These are phyloP conservation scores for Sporobolomyces pararoseus DNA, from an alignment of 768 basidiomycete genomes.

Conservation along the genomic window DNA sequence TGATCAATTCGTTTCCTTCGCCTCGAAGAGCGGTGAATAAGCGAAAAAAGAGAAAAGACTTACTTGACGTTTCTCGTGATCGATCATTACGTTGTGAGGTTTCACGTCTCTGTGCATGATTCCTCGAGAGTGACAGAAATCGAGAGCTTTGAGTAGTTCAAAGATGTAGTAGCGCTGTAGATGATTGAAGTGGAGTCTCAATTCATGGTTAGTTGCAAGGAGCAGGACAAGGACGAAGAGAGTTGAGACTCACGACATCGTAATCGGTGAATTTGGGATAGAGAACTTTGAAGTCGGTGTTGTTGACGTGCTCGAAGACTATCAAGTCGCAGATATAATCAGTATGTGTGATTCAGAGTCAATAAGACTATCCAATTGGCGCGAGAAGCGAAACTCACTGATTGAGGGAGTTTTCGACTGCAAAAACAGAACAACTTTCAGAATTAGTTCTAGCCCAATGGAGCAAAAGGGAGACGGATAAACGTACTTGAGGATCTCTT, in stretches of 20 bases:
- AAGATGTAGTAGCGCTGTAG: conserved; percentile 78
- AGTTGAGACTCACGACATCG: conserved; percentile 31
- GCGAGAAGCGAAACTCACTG: neutral
- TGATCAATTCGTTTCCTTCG: neutral
- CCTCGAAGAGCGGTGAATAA: conserved; percentile 2
- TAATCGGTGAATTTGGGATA: conserved; percentile 41
- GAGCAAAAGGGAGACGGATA: no score
- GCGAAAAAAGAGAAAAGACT: conserved; percentile 29
- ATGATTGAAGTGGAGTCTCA: no score
- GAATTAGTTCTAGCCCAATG: no score
- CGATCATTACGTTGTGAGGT: conserved; percentile 99
- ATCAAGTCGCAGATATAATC: neutral
- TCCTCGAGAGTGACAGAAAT: conserved; percentile 96
- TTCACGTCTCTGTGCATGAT: conserved; percentile 81
- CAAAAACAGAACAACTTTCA: neutral
- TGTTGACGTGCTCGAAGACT: conserved; percentile 43
- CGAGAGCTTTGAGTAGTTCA: conserved; percentile 92
- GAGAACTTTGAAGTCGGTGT: conserved; percentile 41
- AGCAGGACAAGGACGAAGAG: no score
- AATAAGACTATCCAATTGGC: neutral
- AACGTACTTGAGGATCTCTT: conserved; percentile 39
- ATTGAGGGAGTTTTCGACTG: conserved; percentile 41
- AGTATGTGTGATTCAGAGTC: neutral
- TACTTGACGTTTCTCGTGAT: conserved; percentile 92
- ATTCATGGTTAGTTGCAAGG: no score